These are phyloP conservation scores for Lasiodiplodia citricola DNA, from an alignment of 2,329 filamentous ascomycete species.

Conservation along the genomic window DNA sequence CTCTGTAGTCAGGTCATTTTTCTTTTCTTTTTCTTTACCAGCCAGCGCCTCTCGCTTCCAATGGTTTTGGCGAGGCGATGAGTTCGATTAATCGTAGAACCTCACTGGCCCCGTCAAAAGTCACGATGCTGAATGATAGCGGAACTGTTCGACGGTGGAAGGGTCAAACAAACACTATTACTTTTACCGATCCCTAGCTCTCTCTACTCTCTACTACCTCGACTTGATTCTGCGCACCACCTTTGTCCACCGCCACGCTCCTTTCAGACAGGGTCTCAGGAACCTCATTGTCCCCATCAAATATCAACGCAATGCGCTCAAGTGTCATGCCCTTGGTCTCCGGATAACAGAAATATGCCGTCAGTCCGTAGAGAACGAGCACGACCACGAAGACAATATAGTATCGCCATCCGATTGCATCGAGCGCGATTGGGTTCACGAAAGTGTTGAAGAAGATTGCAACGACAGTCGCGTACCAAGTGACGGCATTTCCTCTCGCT, in stretches of 20 bases:
- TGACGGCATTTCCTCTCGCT: slow-evolving; percentile 51
- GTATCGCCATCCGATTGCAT: slow-evolving; percentile 49
- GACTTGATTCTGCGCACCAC: not conserved
- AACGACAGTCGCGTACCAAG: slow-evolving; percentile 52
- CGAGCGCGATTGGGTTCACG: slow-evolving; percentile 51
- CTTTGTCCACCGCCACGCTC: not conserved
- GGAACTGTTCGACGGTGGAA: too few species aligned
- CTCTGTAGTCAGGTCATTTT: too few species aligned
- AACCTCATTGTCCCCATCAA: slow-evolving; percentile 31
- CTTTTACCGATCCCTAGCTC: not conserved
- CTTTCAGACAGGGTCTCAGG: slow-evolving; percentile 38
- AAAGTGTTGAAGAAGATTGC: slow-evolving; percentile 53
- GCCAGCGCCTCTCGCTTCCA: too few species aligned
- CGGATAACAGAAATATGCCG: slow-evolving; percentile 36
- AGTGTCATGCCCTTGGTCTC: slow-evolving; percentile 36
- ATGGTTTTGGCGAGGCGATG: too few species aligned
- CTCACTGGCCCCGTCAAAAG: too few species aligned
- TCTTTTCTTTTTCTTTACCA: too few species aligned
- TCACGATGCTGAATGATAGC: too few species aligned
- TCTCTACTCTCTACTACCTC: not conserved
- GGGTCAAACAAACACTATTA: too few species aligned
- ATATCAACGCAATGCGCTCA: slow-evolving; percentile 35
- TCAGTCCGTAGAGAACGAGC: slow-evolving; percentile 25
- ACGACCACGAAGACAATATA: slow-evolving; percentile 43
- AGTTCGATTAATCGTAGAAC: too few species aligned